Evolutionary conservation across 164 flowering plant species (phyloP).

Genomic region (Umbellularia californica): DNA sequence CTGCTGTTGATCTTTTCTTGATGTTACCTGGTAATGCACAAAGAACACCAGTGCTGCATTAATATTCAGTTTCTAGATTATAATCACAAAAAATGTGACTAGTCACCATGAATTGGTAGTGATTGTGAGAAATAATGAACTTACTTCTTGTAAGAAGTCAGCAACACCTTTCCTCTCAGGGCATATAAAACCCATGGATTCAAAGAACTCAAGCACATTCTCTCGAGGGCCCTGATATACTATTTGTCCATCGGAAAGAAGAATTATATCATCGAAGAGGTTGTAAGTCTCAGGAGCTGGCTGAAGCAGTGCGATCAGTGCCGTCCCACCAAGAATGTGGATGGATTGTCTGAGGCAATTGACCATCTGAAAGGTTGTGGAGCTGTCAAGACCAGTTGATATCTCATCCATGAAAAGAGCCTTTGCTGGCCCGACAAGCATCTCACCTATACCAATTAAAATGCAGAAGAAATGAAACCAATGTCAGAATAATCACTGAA

Average conservation of each 20-base stretch:
- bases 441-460: slow-evolving; percentile 30
- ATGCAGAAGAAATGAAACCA: background rate
- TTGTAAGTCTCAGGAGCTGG: slow-evolving; percentile 80
- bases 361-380: slow-evolving; percentile 62
- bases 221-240: slow-evolving; percentile 75
- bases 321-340: slow-evolving; percentile 55
- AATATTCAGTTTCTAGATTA: too few relatives aligned
- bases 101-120: background rate
- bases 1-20: slow-evolving; percentile 67
- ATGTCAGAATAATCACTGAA: background rate
- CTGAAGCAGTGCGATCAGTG: slow-evolving; percentile 69
- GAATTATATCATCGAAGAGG: slow-evolving; percentile 69
- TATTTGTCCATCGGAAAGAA: slow-evolving; percentile 60
- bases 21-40: slow-evolving; percentile 43
- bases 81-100: background rate
- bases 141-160: slow-evolving; percentile 36
- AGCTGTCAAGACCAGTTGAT: slow-evolving; percentile 50
- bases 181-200: slow-evolving; percentile 37
- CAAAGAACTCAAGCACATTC: slow-evolving; percentile 53
- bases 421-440: slow-evolving; percentile 48
- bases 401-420: slow-evolving; percentile 31
- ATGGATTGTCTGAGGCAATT: slow-evolving; percentile 44
- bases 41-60: background rate
- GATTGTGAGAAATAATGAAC: background rate
- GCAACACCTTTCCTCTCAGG: slow-evolving; percentile 36